These are phyloP conservation scores for Adansonia grandidieri DNA, from an alignment of 441 rosid genomes.

Conservation along the genomic window DNA sequence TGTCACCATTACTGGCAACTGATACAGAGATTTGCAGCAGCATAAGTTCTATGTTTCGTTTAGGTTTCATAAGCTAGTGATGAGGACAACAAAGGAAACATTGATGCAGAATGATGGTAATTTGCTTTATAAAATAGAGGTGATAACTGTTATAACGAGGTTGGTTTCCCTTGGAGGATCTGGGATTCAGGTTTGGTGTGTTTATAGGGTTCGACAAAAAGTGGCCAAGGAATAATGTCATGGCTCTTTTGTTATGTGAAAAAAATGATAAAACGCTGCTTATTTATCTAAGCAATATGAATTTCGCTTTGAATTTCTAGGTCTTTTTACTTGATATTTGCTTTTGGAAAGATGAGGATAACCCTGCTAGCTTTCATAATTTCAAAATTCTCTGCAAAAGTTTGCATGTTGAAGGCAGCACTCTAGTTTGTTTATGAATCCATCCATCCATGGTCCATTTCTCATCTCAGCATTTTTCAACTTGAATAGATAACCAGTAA, in stretches of 20 bases:
- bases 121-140: background rate
- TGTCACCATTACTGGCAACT: background rate
- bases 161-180: slow-evolving; percentile 74
- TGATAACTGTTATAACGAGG: slow-evolving; percentile 24
- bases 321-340: background rate
- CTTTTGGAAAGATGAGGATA: background rate
- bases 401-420: background rate
- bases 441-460: background rate
- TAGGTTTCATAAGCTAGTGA: background rate
- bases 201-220: slow-evolving; percentile 82
- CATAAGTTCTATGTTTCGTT: background rate
- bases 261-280: slow-evolving; percentile 7
- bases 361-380: no score
- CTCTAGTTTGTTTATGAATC: slow-evolving; percentile 4
- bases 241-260: slow-evolving; percentile 77
- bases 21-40: background rate
- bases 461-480: background rate
- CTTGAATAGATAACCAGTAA: background rate
- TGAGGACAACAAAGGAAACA: background rate
- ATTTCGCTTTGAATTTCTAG: background rate
- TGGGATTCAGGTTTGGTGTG: slow-evolving; percentile 77
- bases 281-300: slow-evolving; percentile 19
- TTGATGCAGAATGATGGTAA: background rate
- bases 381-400: background rate
- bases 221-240: slow-evolving; percentile 86